Base-by-base conservation (phyloP, 768 basidiomycete genomes). In the Suillus fuscotomentosus region DNA sequence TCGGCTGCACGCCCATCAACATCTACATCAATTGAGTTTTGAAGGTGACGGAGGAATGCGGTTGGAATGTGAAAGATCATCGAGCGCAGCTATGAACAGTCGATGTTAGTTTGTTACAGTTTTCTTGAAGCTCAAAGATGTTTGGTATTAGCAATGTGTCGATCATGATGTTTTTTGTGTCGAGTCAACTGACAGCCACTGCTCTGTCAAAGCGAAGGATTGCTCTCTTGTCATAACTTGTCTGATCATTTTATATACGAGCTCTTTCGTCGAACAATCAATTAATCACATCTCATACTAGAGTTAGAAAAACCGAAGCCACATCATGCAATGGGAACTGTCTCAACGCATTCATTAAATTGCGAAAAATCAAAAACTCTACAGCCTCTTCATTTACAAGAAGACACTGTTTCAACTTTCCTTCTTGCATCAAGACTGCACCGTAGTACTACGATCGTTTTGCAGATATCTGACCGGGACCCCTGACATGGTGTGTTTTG, bases 1-100 rank as follows among this genome's bases (percentile, higher is more conserved):
- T 51, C 45, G 47, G 67, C 47, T 63, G 65, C 42, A 60, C 51
- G 45, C 61, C 65, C 34, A 22, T 66, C 41, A 63, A 56, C 38
- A 34, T 63, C 22, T 50, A 61, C 27, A 5, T 20, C n/a, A 2
- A 38, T 1, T 55, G 38, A 61, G 41, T 20, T 63, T 8, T 38
- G 36, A 38, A 55, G n/a, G 54, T 38, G 36, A 20, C 11, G 3
- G 20, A 36, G 3, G 20, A 55, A 20, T 2, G 47, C 10, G 31
- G 51, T 36, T 34, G 9, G 31, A 54, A 54, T 34, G 53, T 3
- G 34, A 13, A 3, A 38, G n/a, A 55, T 14, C 36, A 31, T 31
- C 31, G 31, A 31, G 31, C 31, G 31, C 31, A 22, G 20, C 54
- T 36, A 38, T 36, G 54, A 13, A 36, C 54, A 36, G 50, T 51